Percentiles rank a stretch among this genome's conserved stretches.
Conservation (phyloP, 2,329 filamentous ascomycete genomes). For the Claviceps humidiphila region DNA sequence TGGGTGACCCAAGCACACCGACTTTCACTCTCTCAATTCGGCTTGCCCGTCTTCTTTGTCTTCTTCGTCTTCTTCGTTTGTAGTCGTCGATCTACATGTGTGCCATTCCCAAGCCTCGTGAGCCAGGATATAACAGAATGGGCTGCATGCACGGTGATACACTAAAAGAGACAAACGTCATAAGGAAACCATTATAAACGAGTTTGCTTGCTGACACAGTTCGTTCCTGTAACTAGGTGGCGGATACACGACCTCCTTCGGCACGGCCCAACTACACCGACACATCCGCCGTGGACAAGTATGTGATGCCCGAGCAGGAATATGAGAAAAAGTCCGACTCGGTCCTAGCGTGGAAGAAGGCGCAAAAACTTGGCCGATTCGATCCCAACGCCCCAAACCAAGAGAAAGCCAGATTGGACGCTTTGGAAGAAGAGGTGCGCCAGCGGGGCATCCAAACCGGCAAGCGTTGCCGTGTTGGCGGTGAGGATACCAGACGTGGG, state of each 20-base stretch:
- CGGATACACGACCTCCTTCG: slow-evolving; percentile 63
- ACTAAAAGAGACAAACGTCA: background rate
- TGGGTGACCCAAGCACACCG: no score
- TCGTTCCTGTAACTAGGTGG: slow-evolving; percentile 41
- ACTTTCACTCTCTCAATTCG: no score
- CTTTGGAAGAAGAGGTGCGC: slow-evolving; percentile 55
- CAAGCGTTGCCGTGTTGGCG: slow-evolving; percentile 50
- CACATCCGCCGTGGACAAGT: slow-evolving; percentile 72
- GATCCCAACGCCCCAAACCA: slow-evolving; percentile 69
- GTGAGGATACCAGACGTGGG: slow-evolving; percentile 57
- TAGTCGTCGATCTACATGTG: background rate
- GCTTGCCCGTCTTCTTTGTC: background rate
- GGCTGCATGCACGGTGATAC: background rate
- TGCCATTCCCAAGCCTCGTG: background rate
- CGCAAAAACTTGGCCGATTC: slow-evolving; percentile 91
- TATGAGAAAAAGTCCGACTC: slow-evolving; percentile 81
- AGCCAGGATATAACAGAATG: background rate
- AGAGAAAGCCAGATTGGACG: slow-evolving; percentile 58
- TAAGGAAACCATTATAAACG: background rate
- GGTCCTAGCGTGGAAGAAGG: slow-evolving; percentile 89
- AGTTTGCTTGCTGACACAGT: slow-evolving; percentile 14
- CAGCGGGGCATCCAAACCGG: slow-evolving; percentile 53
- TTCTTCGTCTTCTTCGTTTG: background rate
- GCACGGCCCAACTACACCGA: slow-evolving; percentile 72
- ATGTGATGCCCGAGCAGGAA: slow-evolving; percentile 70